Percentiles rank a stretch among this genome's conserved stretches.
Conservation (phyloP, 257 asterid genomes). For the Solanum virginianum region DNA sequence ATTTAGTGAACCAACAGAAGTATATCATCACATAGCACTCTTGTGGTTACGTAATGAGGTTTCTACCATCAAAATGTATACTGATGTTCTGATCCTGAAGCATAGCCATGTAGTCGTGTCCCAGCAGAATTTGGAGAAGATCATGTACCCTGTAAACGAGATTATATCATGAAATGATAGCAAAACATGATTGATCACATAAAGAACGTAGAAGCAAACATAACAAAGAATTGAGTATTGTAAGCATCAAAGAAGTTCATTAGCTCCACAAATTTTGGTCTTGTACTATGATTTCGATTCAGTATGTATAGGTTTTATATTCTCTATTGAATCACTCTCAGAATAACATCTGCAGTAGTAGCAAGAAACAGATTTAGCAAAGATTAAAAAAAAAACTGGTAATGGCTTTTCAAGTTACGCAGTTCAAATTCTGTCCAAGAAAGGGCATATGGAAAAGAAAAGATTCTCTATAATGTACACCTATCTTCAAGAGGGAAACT, state of each 20-base stretch:
- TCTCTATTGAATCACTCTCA: not conserved
- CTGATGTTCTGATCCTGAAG: slow-evolving; percentile 69
- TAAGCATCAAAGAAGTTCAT: not conserved
- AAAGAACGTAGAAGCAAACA: not conserved
- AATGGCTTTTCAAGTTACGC: not conserved
- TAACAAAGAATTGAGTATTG: not conserved
- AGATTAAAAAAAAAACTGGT: not conserved
- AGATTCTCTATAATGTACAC: not conserved
- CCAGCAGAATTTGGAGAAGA: not conserved
- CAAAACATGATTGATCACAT: not conserved
- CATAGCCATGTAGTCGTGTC: slow-evolving; percentile 39
- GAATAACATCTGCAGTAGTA: not conserved
- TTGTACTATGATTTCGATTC: not conserved
- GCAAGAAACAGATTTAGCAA: not conserved
- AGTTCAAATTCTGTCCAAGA: not conserved
- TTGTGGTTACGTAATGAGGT: not conserved
- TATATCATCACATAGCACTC: not conserved
- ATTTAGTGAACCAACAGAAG: not conserved
- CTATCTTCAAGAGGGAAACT: not conserved
- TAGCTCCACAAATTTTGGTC: not conserved
- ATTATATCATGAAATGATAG: not conserved
- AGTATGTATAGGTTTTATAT: not conserved
- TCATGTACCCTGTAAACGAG: not conserved
- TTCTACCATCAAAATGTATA: slow-evolving; percentile 48
- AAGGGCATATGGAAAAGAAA: not conserved